Percentiles rank a stretch among this genome's conserved stretches.
These are phyloP conservation scores for Verticillium isaacii DNA, from an alignment of 2,329 filamentous ascomycete species.

Conservation along the genomic window DNA sequence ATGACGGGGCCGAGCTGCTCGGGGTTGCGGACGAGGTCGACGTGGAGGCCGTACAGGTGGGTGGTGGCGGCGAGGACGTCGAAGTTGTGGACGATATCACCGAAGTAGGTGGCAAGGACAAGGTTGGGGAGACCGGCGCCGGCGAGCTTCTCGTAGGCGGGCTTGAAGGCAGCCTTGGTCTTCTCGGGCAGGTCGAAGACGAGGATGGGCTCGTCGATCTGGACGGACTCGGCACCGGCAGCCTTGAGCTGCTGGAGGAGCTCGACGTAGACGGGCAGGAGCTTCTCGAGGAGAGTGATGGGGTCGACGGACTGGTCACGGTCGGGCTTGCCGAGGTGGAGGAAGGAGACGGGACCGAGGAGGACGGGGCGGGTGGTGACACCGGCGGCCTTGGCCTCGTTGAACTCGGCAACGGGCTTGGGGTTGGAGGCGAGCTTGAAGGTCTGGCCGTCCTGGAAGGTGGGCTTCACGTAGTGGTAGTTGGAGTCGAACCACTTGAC, in stretches of 20 bases:
- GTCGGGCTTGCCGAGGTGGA: conserved; percentile 96
- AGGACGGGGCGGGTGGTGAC: conserved; percentile 90
- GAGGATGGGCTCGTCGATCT: conserved; percentile 96
- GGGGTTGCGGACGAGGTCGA: conserved; percentile 96
- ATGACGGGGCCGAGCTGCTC: conserved; percentile 91
- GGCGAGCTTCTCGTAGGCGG: conserved; percentile 86
- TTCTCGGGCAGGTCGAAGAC: conserved; percentile 89
- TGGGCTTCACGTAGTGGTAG: conserved; percentile 99
- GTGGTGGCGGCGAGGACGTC: conserved; percentile 71
- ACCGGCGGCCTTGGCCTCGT: conserved; percentile 96
- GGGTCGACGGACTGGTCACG: conserved; percentile 89
- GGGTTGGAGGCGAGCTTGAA: conserved; percentile 85
- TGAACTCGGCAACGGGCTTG: conserved; percentile 92
- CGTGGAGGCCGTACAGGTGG: conserved; percentile 68
- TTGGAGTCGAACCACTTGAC: conserved; percentile 99
- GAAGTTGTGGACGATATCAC: conserved; percentile 98
- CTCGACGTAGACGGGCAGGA: conserved; percentile 91
- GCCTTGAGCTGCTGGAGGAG: conserved; percentile 90
- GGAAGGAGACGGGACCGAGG: conserved; percentile 94
- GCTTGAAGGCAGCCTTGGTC: conserved; percentile 96
- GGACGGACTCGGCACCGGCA: conserved; percentile 91
- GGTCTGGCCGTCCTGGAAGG: conserved; percentile 91
- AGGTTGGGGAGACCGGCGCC: conserved; percentile 79
- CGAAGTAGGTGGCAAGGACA: conserved; percentile 95
- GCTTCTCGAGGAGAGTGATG: conserved; percentile 89